phyloP scores from a whole-genome alignment of 129 eudicot species.

The sunflower (Helianthus annuus) region DNA sequence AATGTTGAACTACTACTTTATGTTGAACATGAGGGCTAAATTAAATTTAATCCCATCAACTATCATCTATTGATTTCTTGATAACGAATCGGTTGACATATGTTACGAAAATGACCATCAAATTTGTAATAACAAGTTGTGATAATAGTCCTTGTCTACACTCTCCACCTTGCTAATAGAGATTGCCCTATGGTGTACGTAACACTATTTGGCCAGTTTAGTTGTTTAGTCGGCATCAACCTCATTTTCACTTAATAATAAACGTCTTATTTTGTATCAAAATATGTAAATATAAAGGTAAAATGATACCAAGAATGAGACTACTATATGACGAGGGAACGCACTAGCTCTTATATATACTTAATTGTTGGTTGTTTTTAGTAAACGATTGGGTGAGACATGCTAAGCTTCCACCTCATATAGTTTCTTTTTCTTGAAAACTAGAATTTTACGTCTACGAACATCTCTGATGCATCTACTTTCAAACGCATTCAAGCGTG shows the following conservation, averaged over 20 bases:
- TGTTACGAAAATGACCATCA: conserved; percentile 6
- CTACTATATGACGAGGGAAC: too few relatives aligned
- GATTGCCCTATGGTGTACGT: conserved; percentile 20
- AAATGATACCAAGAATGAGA: too few relatives aligned
- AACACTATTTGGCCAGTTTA: conserved; percentile 10
- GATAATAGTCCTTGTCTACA: conserved; percentile 20
- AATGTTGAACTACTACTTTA: background rate
- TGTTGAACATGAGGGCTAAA: background rate
- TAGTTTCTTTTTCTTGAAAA: too few relatives aligned
- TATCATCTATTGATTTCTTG: background rate
- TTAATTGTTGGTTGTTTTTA: too few relatives aligned
- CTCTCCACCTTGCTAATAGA: conserved; percentile 1
- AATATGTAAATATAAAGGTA: too few relatives aligned
- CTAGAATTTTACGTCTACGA: too few relatives aligned
- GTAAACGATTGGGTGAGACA: too few relatives aligned
- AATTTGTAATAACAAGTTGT: conserved; percentile 22
- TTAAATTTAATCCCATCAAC: background rate
- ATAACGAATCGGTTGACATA: background rate
- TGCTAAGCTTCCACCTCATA: too few relatives aligned
- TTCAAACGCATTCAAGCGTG: too few relatives aligned
- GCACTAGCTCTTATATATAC: too few relatives aligned
- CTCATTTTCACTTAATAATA: background rate
- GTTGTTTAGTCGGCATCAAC: background rate
- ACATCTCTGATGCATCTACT: too few relatives aligned
- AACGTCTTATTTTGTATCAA: background rate